phyloP scores from a whole-genome alignment of 2,329 filamentous ascomycete species.

The Fusarium devonianum region DNA sequence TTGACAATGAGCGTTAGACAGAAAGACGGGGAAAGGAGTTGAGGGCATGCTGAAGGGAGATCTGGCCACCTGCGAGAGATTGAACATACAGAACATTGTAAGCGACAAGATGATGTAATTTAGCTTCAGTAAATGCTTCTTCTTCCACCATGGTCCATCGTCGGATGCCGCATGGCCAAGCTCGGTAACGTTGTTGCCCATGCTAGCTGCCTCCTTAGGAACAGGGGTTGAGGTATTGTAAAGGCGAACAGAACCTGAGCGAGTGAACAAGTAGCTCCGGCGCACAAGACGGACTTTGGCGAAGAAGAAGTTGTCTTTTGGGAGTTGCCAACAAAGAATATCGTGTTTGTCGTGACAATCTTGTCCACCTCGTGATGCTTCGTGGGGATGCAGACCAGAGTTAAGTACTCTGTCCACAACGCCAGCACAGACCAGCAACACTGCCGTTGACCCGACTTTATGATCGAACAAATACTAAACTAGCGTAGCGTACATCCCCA shows the following conservation, averaged over 20 bases:
- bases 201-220: neutral
- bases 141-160: constrained; percentile 25
- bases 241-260: too few species aligned
- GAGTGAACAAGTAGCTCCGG: too few species aligned
- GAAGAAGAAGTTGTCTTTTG: too few species aligned
- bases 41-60: neutral
- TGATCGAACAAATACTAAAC: neutral
- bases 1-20: neutral
- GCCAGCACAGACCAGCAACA: neutral
- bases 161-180: constrained; percentile 2
- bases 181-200: neutral
- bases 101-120: constrained; percentile 29
- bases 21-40: too few species aligned
- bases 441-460: neutral
- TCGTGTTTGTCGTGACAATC: too few species aligned
- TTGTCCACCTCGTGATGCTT: neutral
- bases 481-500: constrained; percentile 3
- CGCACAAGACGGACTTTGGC: too few species aligned
- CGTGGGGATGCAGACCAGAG: neutral
- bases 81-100: constrained; percentile 23
- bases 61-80: neutral
- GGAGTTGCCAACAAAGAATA: too few species aligned
- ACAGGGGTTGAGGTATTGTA: neutral
- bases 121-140: constrained; percentile 19
- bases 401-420: constrained; percentile 1